phyloP scores from a whole-genome alignment of 805 yeast genomes.

The Debaryomyces hansenii region DNA sequence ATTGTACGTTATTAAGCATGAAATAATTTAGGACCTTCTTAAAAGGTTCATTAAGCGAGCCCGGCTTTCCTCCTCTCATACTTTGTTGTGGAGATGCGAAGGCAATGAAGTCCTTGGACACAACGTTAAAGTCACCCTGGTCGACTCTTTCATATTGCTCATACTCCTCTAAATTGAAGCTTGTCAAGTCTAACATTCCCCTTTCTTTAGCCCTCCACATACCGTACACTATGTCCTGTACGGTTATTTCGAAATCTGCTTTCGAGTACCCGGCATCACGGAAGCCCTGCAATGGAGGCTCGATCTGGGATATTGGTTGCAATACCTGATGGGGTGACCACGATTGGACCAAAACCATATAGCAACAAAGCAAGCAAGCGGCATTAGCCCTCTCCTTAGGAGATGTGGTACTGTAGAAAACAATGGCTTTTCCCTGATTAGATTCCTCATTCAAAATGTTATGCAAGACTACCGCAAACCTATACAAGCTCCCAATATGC shows the following conservation, averaged over 20 bases:
- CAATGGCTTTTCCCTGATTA: constrained; percentile 85
- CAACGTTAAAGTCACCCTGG: constrained; percentile 91
- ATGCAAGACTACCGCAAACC: constrained; percentile 93
- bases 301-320: constrained; percentile 89
- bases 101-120: constrained; percentile 93
- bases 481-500: constrained; percentile 87
- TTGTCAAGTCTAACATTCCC: constrained; percentile 80
- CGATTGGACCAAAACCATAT: constrained; percentile 90
- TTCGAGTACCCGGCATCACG: constrained; percentile 97
- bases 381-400: constrained; percentile 87
- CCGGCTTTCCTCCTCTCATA: constrained; percentile 31
- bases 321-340: constrained; percentile 99
- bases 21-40: constrained; percentile 80
- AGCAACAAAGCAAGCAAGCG: constrained; percentile 90
- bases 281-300: constrained; percentile 92
- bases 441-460: constrained; percentile 83
- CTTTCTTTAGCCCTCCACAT: constrained; percentile 97
- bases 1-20: constrained; percentile 67
- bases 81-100: constrained; percentile 93
- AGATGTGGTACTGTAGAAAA: constrained; percentile 81
- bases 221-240: constrained; percentile 94
- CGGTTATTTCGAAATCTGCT: constrained; percentile 90
- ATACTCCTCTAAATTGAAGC: constrained; percentile 88
- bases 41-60: constrained; percentile 70
- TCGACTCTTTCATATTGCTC: constrained; percentile 95